Conservation (phyloP, 1,284 basidiomycete genomes). For the Volvariella volvacea region DNA sequence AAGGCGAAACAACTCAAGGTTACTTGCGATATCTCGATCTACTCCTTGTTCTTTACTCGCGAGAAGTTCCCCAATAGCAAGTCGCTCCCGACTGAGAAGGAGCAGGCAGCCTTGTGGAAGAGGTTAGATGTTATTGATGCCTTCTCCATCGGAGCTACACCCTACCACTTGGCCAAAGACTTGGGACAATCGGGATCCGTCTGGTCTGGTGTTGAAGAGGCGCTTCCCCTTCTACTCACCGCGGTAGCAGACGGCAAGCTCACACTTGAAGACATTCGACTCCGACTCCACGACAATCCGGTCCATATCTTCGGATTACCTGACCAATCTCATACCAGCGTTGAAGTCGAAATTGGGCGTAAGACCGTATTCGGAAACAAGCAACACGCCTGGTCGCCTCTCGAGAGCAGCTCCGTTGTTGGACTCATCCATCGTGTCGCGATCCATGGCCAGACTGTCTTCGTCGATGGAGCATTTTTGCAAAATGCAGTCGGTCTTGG, state of each 20-base stretch:
- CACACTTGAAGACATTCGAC: slow-evolving; percentile 78
- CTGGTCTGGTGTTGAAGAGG: slow-evolving; percentile 83
- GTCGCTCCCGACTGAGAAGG: slow-evolving; percentile 70
- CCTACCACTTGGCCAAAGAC: slow-evolving; percentile 73
- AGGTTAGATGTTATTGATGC: slow-evolving; percentile 84
- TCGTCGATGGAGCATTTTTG: slow-evolving; percentile 83
- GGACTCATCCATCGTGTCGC: slow-evolving; percentile 90
- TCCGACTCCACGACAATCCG: slow-evolving; percentile 87
- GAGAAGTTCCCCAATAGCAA: slow-evolving; percentile 66
- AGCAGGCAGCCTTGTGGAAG: slow-evolving; percentile 86
- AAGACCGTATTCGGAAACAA: slow-evolving; percentile 52
- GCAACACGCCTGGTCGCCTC: slow-evolving; percentile 75
- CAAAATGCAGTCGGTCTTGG: slow-evolving; percentile 50
- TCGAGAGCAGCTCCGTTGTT: slow-evolving; percentile 58
- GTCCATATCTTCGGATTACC: slow-evolving; percentile 88
- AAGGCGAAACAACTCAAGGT: slow-evolving; percentile 94
- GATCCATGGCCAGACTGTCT: slow-evolving; percentile 86
- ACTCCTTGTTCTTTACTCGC: slow-evolving; percentile 85
- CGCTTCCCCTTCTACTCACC: slow-evolving; percentile 81
- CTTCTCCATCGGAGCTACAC: slow-evolving; percentile 85
- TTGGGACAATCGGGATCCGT: slow-evolving; percentile 62
- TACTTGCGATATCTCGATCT: slow-evolving; percentile 94
- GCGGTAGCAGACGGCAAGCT: slow-evolving; percentile 81
- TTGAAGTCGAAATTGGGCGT: slow-evolving; percentile 90
- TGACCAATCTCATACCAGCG: slow-evolving; percentile 81